Evolutionary conservation across 1,284 basidiomycete genomes (phyloP).

Genomic region (Vanrija sp.): DNA sequence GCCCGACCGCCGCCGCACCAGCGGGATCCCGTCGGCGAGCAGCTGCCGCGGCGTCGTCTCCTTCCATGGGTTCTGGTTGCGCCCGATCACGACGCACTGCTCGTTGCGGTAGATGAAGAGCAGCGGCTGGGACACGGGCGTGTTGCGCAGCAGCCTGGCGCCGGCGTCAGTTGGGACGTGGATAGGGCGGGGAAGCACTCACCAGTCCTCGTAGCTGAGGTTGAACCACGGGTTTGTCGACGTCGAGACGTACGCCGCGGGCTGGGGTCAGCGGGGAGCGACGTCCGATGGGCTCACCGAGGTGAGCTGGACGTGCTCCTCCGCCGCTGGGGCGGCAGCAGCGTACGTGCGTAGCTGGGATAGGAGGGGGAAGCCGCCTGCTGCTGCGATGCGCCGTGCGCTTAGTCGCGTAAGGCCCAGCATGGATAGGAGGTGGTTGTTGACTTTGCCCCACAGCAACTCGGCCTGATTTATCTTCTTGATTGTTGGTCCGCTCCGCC

Average conservation of each 20-base stretch:
- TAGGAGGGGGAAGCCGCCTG: background rate
- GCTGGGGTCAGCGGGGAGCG: slow-evolving; percentile 21
- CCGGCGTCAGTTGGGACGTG: background rate
- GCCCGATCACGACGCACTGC: slow-evolving; percentile 89
- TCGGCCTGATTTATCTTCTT: no score
- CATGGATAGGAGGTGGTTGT: background rate
- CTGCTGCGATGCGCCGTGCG: background rate
- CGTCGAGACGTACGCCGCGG: slow-evolving; percentile 67
- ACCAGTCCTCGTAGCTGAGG: slow-evolving; percentile 91
- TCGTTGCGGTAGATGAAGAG: slow-evolving; percentile 83
- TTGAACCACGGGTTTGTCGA: slow-evolving; percentile 90
- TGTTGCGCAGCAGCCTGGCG: slow-evolving; percentile 75
- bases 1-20: slow-evolving; percentile 82
- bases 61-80: slow-evolving; percentile 97
- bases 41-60: slow-evolving; percentile 74
- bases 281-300: background rate
- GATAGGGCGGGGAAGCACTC: slow-evolving; percentile 24
- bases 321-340: background rate
- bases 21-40: slow-evolving; percentile 59
- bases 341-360: no score
- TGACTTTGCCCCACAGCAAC: background rate
- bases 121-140: slow-evolving; percentile 62
- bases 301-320: slow-evolving; percentile 1
- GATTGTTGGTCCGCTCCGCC: background rate
- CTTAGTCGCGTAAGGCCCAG: no score